These are phyloP conservation scores for Moesziomyces antarcticus DNA, from an alignment of 1,284 basidiomycete genomes.

Conservation along the genomic window DNA sequence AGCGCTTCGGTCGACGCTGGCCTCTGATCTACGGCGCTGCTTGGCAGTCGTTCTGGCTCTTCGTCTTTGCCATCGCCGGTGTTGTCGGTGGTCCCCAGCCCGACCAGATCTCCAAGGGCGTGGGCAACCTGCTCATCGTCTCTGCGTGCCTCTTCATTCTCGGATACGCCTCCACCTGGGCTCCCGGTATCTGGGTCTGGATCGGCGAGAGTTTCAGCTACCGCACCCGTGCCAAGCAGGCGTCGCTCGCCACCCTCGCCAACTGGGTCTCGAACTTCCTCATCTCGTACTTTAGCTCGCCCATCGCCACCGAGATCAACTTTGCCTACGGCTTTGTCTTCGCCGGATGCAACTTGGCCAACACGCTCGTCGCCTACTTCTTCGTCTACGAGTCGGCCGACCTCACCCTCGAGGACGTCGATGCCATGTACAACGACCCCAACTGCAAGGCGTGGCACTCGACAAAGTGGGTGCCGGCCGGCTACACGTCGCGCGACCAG, in stretches of 20 bases:
- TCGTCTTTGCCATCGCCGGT: constrained; percentile 81
- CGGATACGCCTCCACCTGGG: constrained; percentile 81
- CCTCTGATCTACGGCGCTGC: constrained; percentile 71
- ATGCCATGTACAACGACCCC: constrained; percentile 81
- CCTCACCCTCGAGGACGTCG: constrained; percentile 78
- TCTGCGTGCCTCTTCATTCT: constrained; percentile 82
- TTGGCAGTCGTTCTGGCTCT: constrained; percentile 79
- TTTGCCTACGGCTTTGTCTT: constrained; percentile 81
- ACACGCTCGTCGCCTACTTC: constrained; percentile 77
- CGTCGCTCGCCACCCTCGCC: constrained; percentile 76
- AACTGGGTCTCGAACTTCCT: constrained; percentile 80
- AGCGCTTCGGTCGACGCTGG: constrained; percentile 72
- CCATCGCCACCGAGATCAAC: constrained; percentile 59
- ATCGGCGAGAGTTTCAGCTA: constrained; percentile 78
- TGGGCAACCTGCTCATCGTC: constrained; percentile 78
- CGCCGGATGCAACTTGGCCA: constrained; percentile 71
- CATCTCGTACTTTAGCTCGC: constrained; percentile 75
- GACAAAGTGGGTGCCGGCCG: constrained; percentile 68
- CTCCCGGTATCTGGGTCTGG: constrained; percentile 65
- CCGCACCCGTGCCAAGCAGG: constrained; percentile 80
- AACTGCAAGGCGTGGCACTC: constrained; percentile 78
- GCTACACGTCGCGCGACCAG: constrained; percentile 53
- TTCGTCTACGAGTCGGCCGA: constrained; percentile 82
- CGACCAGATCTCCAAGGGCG: constrained; percentile 32
- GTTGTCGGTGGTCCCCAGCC: constrained; percentile 74